These are phyloP conservation scores for Ambispora gerdemannii DNA, from an alignment of 192 early-diverging fungal species.

Conservation along the genomic window DNA sequence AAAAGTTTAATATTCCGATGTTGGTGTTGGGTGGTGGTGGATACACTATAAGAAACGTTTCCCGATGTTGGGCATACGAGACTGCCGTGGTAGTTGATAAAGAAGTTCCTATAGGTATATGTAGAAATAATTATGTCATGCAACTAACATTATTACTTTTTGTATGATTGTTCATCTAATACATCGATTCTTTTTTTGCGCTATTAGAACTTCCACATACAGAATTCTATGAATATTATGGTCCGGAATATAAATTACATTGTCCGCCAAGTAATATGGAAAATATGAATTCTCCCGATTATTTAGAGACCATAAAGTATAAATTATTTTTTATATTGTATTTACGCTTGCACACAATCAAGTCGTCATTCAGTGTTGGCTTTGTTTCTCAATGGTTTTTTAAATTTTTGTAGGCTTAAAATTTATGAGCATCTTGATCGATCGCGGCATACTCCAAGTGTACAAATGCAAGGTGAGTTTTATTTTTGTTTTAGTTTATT, in stretches of 20 bases:
- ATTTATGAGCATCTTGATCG: slow-evolving; percentile 62
- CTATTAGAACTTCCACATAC: slow-evolving; percentile 73
- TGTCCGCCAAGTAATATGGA: slow-evolving; percentile 79
- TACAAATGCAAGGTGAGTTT: slow-evolving; percentile 73
- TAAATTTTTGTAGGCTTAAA: slow-evolving; percentile 30
- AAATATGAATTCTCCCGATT: slow-evolving; percentile 80
- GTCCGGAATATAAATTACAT: slow-evolving; percentile 85
- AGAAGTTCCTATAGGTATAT: slow-evolving; percentile 43
- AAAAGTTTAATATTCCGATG: slow-evolving; percentile 87
- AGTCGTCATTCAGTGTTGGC: too few relatives aligned
- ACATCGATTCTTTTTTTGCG: slow-evolving; percentile 27
- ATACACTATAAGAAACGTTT: slow-evolving; percentile 95
- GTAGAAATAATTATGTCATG: neutral
- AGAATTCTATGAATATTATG: slow-evolving; percentile 86
- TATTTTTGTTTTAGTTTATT: neutral
- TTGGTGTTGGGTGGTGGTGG: slow-evolving; percentile 96
- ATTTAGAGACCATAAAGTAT: slow-evolving; percentile 73
- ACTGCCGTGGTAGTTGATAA: slow-evolving; percentile 77
- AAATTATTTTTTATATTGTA: too few relatives aligned
- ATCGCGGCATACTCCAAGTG: slow-evolving; percentile 72
- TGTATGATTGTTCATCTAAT: neutral
- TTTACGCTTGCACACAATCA: too few relatives aligned
- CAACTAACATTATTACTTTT: neutral
- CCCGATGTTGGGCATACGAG: slow-evolving; percentile 93
- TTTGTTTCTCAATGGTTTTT: slow-evolving; percentile 23